Percentiles rank a stretch among this genome's conserved stretches.
These are phyloP conservation scores for Ophiostoma piceae DNA, from an alignment of 2,329 filamentous ascomycete species.

Conservation along the genomic window DNA sequence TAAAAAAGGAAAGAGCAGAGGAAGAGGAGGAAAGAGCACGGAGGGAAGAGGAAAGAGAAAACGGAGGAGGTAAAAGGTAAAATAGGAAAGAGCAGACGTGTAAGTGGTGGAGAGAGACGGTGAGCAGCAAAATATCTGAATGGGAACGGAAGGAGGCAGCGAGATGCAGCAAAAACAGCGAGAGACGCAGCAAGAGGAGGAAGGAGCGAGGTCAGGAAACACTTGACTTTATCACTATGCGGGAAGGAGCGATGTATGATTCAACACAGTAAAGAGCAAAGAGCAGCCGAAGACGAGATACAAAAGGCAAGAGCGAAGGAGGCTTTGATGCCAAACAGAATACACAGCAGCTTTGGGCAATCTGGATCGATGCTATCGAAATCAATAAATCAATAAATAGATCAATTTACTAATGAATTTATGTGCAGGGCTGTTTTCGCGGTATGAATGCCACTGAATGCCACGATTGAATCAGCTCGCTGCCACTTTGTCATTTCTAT, in stretches of 20 bases:
- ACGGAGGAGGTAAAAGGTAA: background rate
- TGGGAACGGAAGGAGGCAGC: background rate
- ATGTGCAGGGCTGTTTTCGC: background rate
- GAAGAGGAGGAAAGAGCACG: background rate
- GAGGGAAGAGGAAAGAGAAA: background rate
- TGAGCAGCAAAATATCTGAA: background rate
- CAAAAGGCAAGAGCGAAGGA: background rate
- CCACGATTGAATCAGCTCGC: background rate
- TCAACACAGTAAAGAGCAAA: no score
- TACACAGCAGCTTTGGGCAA: background rate
- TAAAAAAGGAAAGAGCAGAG: slow-evolving; percentile 15
- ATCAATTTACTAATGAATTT: background rate
- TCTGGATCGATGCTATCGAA: background rate
- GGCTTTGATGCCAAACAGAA: background rate
- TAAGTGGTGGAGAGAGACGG: background rate
- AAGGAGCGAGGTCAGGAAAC: background rate
- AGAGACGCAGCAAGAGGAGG: background rate
- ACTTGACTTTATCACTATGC: background rate
- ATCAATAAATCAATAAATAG: background rate
- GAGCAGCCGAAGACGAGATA: background rate
- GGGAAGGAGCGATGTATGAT: background rate
- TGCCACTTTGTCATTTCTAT: background rate
- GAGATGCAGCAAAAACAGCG: no score
- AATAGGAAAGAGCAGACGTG: slow-evolving; percentile 6
- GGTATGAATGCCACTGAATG: background rate